Conservation (phyloP, 345 rosid genomes). For the Citrus medica region DNA sequence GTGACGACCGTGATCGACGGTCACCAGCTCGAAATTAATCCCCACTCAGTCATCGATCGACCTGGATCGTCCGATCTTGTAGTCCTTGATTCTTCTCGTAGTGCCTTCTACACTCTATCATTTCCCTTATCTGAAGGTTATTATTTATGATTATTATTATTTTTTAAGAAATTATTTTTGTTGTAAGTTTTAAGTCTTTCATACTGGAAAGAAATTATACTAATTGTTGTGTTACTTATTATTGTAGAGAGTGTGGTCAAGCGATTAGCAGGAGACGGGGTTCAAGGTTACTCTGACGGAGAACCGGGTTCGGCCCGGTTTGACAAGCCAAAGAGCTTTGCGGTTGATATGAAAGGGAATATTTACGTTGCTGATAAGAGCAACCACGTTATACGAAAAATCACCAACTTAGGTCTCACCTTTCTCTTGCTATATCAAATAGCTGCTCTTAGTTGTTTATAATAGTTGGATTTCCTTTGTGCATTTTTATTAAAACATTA, state of each 20-base stretch:
- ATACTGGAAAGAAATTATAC: background rate
- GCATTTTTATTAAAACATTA: background rate
- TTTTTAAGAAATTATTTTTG: background rate
- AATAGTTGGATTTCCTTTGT: background rate
- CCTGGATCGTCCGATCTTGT: slow-evolving; percentile 50
- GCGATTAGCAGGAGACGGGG: slow-evolving; percentile 46
- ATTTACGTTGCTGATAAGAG: slow-evolving; percentile 61
- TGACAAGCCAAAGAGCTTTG: slow-evolving; percentile 43
- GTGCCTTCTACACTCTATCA: slow-evolving; percentile 48
- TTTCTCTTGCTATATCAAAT: background rate
- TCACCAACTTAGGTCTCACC: slow-evolving; percentile 45
- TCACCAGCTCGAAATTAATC: slow-evolving; percentile 43
- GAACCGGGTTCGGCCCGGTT: slow-evolving; percentile 45
- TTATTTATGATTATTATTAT: too few species aligned
- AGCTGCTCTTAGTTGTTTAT: background rate
- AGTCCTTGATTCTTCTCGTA: slow-evolving; percentile 40
- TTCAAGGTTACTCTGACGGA: slow-evolving; percentile 41
- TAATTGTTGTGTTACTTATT: background rate
- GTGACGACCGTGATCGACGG: slow-evolving; percentile 60
- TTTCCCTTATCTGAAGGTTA: slow-evolving; percentile 51
- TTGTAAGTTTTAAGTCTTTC: background rate
- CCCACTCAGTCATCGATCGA: slow-evolving; percentile 33
- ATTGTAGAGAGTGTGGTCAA: slow-evolving; percentile 41
- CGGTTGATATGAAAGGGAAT: slow-evolving; percentile 61
- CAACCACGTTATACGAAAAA: slow-evolving; percentile 59